phyloP scores from a whole-genome alignment of 2,329 filamentous ascomycete genomes.

The Fusarium lateritium region DNA sequence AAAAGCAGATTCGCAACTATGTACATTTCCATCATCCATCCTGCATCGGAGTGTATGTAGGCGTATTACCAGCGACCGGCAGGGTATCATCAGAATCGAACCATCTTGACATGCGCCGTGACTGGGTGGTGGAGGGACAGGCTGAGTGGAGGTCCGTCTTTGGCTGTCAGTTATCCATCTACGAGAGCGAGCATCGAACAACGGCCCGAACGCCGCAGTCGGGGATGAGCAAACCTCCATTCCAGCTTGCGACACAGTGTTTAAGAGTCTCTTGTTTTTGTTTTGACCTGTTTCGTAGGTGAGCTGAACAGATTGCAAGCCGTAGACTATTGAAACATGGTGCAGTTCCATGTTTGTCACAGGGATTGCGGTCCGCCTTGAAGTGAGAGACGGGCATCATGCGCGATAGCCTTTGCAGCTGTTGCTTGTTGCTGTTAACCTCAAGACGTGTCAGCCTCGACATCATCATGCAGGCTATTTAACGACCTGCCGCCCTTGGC shows the following conservation, averaged over 20 bases:
- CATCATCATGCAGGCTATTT: slow-evolving; percentile 36
- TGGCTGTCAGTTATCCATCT: slow-evolving; percentile 21
- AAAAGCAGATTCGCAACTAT: background rate
- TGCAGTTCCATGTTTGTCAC: slow-evolving; percentile 17
- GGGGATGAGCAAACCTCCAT: slow-evolving; percentile 16
- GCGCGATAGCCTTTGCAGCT: slow-evolving; percentile 6
- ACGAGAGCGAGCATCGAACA: slow-evolving; percentile 21
- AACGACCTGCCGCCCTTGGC: slow-evolving; percentile 6
- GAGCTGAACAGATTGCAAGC: slow-evolving; percentile 9
- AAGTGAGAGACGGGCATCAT: background rate
- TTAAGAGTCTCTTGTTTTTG: background rate
- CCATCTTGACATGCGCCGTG: slow-evolving; percentile 36
- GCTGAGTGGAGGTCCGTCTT: slow-evolving; percentile 30
- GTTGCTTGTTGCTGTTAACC: background rate
- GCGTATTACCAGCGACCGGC: slow-evolving; percentile 19
- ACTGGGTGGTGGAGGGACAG: slow-evolving; percentile 26
- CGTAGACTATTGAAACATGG: slow-evolving; percentile 13
- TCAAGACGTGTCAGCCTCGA: slow-evolving; percentile 8
- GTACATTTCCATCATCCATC: background rate
- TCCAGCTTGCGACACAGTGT: slow-evolving; percentile 25
- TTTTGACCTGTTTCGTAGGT: background rate
- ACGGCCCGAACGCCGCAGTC: slow-evolving; percentile 36
- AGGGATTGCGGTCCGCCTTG: slow-evolving; percentile 15
- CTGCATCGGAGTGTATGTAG: background rate
- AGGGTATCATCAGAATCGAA: slow-evolving; percentile 38